Conservation (phyloP, 1,284 basidiomycete genomes). For the Ceratobasidium sp. region DNA sequence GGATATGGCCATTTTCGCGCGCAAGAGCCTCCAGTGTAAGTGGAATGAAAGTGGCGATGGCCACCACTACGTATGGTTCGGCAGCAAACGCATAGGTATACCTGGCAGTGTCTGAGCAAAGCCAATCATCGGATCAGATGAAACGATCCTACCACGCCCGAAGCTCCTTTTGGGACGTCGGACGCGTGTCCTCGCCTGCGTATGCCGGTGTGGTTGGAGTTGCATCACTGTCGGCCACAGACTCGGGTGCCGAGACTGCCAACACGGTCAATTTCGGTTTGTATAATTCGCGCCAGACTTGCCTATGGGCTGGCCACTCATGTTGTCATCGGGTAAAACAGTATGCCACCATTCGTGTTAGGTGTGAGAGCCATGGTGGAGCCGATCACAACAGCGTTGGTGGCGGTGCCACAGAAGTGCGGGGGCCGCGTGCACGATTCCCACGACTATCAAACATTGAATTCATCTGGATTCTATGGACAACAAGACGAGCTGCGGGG, state of each 20-base stretch:
- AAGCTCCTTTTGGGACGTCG: slow-evolving; percentile 21
- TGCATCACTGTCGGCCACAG: background rate
- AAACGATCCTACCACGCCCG: slow-evolving; percentile 7
- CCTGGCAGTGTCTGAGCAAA: background rate
- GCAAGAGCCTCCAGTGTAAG: slow-evolving; percentile 33
- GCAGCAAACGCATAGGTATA: slow-evolving; percentile 30
- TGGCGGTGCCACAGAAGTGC: background rate
- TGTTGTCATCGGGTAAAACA: slow-evolving; percentile 2
- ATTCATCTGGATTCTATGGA: background rate
- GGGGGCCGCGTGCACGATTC: background rate
- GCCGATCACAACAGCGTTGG: background rate
- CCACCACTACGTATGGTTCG: slow-evolving; percentile 29
- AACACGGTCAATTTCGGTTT: background rate
- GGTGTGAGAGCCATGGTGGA: slow-evolving; percentile 11
- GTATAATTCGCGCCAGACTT: background rate
- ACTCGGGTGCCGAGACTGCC: background rate
- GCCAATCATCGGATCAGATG: background rate
- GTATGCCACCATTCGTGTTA: background rate
- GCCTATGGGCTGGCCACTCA: background rate
- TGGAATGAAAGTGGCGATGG: slow-evolving; percentile 27
- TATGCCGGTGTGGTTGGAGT: background rate
- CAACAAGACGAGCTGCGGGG: no score
- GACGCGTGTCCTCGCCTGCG: slow-evolving; percentile 21
- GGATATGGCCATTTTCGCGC: slow-evolving; percentile 33
- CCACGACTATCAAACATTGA: background rate